These are phyloP conservation scores for Rutstroemia sp. DNA, from an alignment of 2,329 filamentous ascomycete species.

Conservation along the genomic window DNA sequence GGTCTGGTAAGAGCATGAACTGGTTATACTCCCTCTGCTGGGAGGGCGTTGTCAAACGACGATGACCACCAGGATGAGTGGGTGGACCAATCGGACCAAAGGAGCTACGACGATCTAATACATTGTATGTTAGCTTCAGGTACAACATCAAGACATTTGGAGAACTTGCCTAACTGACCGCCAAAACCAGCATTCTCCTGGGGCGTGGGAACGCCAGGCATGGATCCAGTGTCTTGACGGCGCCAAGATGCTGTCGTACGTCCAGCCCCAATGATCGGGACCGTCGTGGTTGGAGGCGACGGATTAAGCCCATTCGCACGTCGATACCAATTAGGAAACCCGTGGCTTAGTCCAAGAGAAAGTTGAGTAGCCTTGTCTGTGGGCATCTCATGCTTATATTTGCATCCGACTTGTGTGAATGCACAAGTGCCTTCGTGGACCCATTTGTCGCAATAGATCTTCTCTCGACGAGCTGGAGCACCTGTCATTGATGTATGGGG, in stretches of 20 bases:
- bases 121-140: background rate
- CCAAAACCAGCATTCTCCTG: background rate
- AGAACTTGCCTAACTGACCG: conserved; percentile 3
- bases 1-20: background rate
- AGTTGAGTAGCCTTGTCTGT: conserved; percentile 56
- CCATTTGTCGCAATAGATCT: conserved; percentile 86
- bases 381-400: conserved; percentile 89
- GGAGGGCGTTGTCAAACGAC: conserved; percentile 2
- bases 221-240: background rate
- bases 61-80: background rate
- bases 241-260: conserved; percentile 7
- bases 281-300: background rate
- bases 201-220: background rate
- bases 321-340: conserved; percentile 33
- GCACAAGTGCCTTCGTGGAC: conserved; percentile 78
- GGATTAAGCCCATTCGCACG: background rate
- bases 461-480: conserved; percentile 31
- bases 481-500: background rate
- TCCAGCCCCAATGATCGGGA: background rate
- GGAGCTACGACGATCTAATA: background rate
- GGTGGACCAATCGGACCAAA: conserved; percentile 10
- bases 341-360: conserved; percentile 62
- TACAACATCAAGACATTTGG: background rate
- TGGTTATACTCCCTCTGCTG: background rate
- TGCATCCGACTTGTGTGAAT: conserved; percentile 79